Evolutionary conservation across 1,284 basidiomycete genomes (phyloP), one percentile per base, ranked within the genome.

Genomic region (Polyporus tsugae): DNA sequence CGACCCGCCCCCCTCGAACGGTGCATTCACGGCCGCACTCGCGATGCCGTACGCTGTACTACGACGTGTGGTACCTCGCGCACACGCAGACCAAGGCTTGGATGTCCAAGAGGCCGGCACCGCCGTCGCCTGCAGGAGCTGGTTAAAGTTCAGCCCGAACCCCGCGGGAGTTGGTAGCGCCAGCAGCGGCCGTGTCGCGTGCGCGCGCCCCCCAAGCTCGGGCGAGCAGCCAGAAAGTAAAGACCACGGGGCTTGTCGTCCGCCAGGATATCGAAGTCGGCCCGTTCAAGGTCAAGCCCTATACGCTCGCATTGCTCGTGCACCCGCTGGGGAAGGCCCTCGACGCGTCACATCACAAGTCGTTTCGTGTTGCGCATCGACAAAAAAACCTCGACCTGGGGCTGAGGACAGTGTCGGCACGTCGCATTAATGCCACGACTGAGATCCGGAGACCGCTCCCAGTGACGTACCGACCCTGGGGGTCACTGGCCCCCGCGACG

Each of bases 301-400:
- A 87, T 70, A 83, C 86, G 65, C 89, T 99, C 6, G 96, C 96
- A 22, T 88, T 90, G 70, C 87, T 99, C 60, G 89, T 99, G 60
- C 97, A 99, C 79, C 96, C 70, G n/a, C 58, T 70, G 17, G 57
- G 29, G 17, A 44, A 72, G 46, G n/a, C 69, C 33, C 59, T 42
- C 11, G 39, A 70, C 62, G 60, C 65, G 60, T 67, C 72, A 35
- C 59, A 67, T 9, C 44, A 68, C 39, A 64, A 63, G 64, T 68
- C 62, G 60, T n/a, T 66, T 66, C 59, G 52, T 62, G 39, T 39
- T 65, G 1, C 59, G 60, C 25, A 53, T 49, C 42, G 66, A 70
- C 29, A n/a, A 62, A 64, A 29, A 74, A 75, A 44, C 65, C 69
- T 15, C 36, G 72, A 44, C 73, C 76, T 6, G 73, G 73, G 22